Evolutionary conservation across 768 basidiomycete species (phyloP).

Genomic region (Lenzites betulinus): DNA sequence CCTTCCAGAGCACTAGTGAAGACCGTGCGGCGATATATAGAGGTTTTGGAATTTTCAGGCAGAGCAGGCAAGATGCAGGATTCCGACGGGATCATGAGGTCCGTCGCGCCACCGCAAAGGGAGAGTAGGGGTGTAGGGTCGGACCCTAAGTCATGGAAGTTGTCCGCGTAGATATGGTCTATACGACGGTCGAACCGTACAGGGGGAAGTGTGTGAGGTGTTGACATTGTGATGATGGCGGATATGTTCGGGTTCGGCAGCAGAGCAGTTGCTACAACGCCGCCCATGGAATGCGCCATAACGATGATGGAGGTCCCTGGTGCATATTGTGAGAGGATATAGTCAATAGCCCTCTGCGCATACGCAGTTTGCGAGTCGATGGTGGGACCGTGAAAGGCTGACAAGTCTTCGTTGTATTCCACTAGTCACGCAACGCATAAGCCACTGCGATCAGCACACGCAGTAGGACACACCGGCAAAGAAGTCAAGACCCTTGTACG

Average conservation of each 20-base stretch:
- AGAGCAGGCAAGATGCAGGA: slow-evolving; percentile 63
- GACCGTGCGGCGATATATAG: slow-evolving; percentile 56
- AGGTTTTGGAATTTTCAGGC: not conserved
- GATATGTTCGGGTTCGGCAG: slow-evolving; percentile 69
- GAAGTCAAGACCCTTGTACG: slow-evolving; percentile 70
- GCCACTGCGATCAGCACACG: not conserved
- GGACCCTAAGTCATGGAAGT: slow-evolving; percentile 40
- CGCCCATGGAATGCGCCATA: slow-evolving; percentile 98
- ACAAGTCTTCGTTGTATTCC: slow-evolving; percentile 97
- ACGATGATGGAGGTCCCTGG: slow-evolving; percentile 63
- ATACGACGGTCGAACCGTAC: slow-evolving; percentile 84
- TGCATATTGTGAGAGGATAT: slow-evolving; percentile 80
- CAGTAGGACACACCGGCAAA: slow-evolving; percentile 65
- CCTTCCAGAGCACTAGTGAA: slow-evolving; percentile 89
- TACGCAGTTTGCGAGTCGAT: slow-evolving; percentile 81
- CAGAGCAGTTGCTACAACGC: slow-evolving; percentile 82
- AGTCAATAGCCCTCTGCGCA: slow-evolving; percentile 65
- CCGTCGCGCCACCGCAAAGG: slow-evolving; percentile 89
- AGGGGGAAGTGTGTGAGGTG: slow-evolving; percentile 87
- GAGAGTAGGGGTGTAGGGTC: slow-evolving; percentile 72
- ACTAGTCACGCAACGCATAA: slow-evolving; percentile 45
- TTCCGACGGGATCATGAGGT: slow-evolving; percentile 91
- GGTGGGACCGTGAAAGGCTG: slow-evolving; percentile 91
- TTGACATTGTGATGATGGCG: slow-evolving; percentile 93
- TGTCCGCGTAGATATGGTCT: slow-evolving; percentile 66